A percentile compares a stretch with the other conserved stretches of the same genome.
phyloP scores from a whole-genome alignment of 2,329 filamentous ascomycete genomes.

The Colletotrichum sp. region DNA sequence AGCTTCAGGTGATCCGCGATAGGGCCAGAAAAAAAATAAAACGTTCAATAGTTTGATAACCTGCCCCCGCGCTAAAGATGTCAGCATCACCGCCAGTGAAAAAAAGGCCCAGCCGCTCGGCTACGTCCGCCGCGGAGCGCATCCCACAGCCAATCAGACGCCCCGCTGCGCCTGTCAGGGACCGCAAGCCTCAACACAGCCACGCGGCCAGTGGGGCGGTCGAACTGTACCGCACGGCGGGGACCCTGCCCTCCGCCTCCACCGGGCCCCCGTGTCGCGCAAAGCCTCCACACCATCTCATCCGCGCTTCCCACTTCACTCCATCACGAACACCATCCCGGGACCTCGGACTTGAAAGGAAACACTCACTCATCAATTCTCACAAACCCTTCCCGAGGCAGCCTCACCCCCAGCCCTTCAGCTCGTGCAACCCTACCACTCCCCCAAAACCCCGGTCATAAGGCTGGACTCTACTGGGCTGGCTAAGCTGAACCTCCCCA shows the following conservation, averaged over 20 bases:
- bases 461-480: not conserved
- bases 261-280: not conserved
- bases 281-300: not conserved
- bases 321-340: not conserved
- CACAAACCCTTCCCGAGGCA: not conserved
- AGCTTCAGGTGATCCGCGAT: not conserved
- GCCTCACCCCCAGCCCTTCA: not conserved
- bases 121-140: not conserved
- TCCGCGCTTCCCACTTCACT: conserved; percentile 10
- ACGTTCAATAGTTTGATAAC: not conserved
- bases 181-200: not conserved
- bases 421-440: not conserved
- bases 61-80: not conserved
- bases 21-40: not conserved
- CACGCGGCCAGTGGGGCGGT: not conserved
- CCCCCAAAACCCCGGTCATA: not conserved
- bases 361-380: not conserved
- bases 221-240: not conserved
- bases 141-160: not conserved
- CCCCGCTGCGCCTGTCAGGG: not conserved
- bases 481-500: not conserved
- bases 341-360: not conserved
- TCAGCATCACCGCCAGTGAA: not conserved
- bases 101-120: conserved; percentile 9
- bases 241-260: not conserved